A percentile compares a stretch with the other conserved stretches of the same genome.
These are phyloP conservation scores for Daedalea quercina DNA, from an alignment of 768 basidiomycete genomes.

Conservation along the genomic window DNA sequence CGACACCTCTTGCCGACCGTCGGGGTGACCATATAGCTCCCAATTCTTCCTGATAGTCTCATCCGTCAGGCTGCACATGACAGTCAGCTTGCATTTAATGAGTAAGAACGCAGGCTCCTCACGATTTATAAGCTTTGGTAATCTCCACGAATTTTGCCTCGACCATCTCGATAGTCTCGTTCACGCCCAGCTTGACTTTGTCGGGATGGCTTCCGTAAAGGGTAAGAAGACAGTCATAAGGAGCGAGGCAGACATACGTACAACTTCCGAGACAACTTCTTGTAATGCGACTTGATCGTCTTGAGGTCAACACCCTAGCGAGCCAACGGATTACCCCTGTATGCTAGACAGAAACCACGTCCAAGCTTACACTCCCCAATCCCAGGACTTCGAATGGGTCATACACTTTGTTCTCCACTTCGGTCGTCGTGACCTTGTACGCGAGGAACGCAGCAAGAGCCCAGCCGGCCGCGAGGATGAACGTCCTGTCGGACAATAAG, in stretches of 20 bases:
- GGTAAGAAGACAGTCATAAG: not conserved
- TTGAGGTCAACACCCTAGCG: slow-evolving; percentile 74
- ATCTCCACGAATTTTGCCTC: slow-evolving; percentile 84
- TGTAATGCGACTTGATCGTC: slow-evolving; percentile 94
- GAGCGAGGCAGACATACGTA: slow-evolving; percentile 26
- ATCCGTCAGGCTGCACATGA: slow-evolving; percentile 67
- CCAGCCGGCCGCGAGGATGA: slow-evolving; percentile 71
- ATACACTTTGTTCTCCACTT: slow-evolving; percentile 67
- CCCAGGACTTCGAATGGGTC: slow-evolving; percentile 94
- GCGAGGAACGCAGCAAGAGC: slow-evolving; percentile 55
- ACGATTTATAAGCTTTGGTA: slow-evolving; percentile 98
- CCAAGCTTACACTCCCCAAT: slow-evolving; percentile 44
- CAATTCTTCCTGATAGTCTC: slow-evolving; percentile 88
- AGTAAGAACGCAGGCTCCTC: not conserved
- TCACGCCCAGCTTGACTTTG: slow-evolving; percentile 79
- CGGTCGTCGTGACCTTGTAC: slow-evolving; percentile 54
- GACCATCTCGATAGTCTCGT: slow-evolving; percentile 82
- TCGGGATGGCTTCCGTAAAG: slow-evolving; percentile 84
- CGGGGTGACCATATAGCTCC: slow-evolving; percentile 87
- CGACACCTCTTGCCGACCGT: slow-evolving; percentile 90
- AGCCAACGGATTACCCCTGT: not conserved
- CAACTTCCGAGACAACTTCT: slow-evolving; percentile 86
- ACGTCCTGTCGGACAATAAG: slow-evolving; percentile 34
- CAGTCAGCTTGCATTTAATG: not conserved
- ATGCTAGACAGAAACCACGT: not conserved